phyloP scores from a whole-genome alignment of 2,329 filamentous ascomycete genomes.

The Hymenoscyphus occultus region DNA sequence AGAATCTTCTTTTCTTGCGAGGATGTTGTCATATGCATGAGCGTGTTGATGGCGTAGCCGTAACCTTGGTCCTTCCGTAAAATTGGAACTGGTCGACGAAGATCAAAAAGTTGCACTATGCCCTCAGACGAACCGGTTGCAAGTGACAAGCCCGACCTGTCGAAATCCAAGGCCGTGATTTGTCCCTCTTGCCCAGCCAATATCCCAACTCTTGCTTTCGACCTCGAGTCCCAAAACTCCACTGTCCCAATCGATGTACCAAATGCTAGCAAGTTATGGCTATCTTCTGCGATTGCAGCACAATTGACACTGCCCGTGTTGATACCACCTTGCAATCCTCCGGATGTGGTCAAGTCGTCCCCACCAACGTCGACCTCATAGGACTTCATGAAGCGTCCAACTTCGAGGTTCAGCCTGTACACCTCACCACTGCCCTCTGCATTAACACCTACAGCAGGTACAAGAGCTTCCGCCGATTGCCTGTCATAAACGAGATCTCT shows the following conservation, averaged over 20 bases:
- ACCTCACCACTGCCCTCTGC: constrained; percentile 85
- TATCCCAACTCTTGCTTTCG: constrained; percentile 75
- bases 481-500: constrained; percentile 84
- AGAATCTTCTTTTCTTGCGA: constrained; percentile 83
- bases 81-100: constrained; percentile 81
- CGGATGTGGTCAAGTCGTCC: constrained; percentile 66
- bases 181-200: constrained; percentile 67
- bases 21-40: constrained; percentile 68
- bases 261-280: constrained; percentile 88
- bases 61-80: constrained; percentile 95
- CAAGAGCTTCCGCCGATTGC: constrained; percentile 75
- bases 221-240: constrained; percentile 92
- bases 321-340: constrained; percentile 81
- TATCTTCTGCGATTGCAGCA: constrained; percentile 80
- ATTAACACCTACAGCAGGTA: constrained; percentile 86
- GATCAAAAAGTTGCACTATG: constrained; percentile 85
- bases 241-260: constrained; percentile 94
- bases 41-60: constrained; percentile 84
- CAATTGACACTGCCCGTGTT: constrained; percentile 83
- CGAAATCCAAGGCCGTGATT: constrained; percentile 85
- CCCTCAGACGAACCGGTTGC: constrained; percentile 86
- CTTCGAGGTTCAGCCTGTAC: constrained; percentile 86
- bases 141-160: constrained; percentile 76
- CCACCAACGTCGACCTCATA: constrained; percentile 89
- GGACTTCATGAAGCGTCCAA: constrained; percentile 89